phyloP scores from a whole-genome alignment of 805 yeast genomes.

The Lachancea waltii region DNA sequence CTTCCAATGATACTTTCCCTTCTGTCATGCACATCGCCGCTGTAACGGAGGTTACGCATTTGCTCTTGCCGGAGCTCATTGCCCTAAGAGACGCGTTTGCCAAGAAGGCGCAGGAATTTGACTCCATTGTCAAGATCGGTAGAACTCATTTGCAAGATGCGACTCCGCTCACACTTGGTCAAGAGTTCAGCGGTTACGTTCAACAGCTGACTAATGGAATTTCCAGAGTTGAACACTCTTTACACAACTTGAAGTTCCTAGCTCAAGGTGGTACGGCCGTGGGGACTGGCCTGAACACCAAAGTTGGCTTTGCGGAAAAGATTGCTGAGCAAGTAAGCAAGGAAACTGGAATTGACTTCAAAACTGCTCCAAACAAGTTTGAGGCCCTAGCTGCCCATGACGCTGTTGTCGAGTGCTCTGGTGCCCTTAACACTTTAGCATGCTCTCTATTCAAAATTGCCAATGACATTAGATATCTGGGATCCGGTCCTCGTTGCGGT shows the following conservation, averaged over 20 bases:
- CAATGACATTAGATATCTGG: slow-evolving; percentile 95
- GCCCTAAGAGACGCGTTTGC: slow-evolving; percentile 72
- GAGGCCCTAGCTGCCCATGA: slow-evolving; percentile 99
- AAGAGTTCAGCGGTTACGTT: slow-evolving; percentile 95
- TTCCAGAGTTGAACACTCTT: slow-evolving; percentile 68
- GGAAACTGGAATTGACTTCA: slow-evolving; percentile 82
- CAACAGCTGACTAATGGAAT: slow-evolving; percentile 91
- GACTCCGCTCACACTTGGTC: slow-evolving; percentile 95
- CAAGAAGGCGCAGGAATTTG: slow-evolving; percentile 75
- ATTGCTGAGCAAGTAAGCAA: slow-evolving; percentile 81
- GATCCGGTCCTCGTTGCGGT: slow-evolving; percentile 99
- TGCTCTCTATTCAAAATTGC: slow-evolving; percentile 93
- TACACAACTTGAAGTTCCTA: slow-evolving; percentile 70
- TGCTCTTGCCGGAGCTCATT: slow-evolving; percentile 73
- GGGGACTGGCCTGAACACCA: slow-evolving; percentile 97
- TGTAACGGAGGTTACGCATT: slow-evolving; percentile 73
- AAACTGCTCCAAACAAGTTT: slow-evolving; percentile 96
- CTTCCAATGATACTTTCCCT: slow-evolving; percentile 99
- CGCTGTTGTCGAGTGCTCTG: slow-evolving; percentile 95
- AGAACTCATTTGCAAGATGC: slow-evolving; percentile 99
- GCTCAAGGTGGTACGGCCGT: slow-evolving; percentile 99
- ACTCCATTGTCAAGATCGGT: slow-evolving; percentile 91
- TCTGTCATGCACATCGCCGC: slow-evolving; percentile 99
- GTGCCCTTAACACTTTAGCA: slow-evolving; percentile 94
- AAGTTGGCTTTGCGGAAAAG: slow-evolving; percentile 77